These are phyloP conservation scores for Onygena corvina DNA, from an alignment of 2,329 filamentous ascomycete species.

Conservation along the genomic window DNA sequence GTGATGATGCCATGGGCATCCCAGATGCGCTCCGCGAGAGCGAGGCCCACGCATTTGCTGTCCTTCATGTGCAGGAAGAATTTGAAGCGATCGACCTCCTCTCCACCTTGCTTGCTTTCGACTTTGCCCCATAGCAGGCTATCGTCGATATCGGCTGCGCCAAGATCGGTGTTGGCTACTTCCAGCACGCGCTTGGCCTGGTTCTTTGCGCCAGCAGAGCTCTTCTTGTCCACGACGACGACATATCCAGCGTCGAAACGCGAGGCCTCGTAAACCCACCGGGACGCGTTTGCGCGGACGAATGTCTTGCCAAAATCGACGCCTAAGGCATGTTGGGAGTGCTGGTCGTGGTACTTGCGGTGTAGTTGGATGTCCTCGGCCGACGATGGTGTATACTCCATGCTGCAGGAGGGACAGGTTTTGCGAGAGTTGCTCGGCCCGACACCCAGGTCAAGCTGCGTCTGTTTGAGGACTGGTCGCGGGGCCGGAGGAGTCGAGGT, in stretches of 20 bases:
- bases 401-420: constrained; percentile 49
- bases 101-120: constrained; percentile 24
- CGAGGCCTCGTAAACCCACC: constrained; percentile 41
- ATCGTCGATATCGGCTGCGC: constrained; percentile 48
- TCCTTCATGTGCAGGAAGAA: constrained; percentile 51
- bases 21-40: constrained; percentile 50
- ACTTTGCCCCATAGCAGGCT: constrained; percentile 45
- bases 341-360: constrained; percentile 47
- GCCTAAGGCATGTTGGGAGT: constrained; percentile 49
- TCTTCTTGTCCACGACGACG: constrained; percentile 46
- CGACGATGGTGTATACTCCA: constrained; percentile 54
- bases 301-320: constrained; percentile 50
- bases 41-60: constrained; percentile 50
- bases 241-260: constrained; percentile 42
- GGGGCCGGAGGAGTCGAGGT: background rate
- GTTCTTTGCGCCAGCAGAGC: constrained; percentile 40
- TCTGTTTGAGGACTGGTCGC: constrained; percentile 40
- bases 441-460: constrained; percentile 47
- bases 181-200: constrained; percentile 47
- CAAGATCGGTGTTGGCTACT: constrained; percentile 51
- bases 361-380: constrained; percentile 51
- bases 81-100: constrained; percentile 43
- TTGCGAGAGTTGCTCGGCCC: constrained; percentile 38
- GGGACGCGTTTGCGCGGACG: constrained; percentile 40
- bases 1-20: constrained; percentile 35